Evolutionary conservation across 768 basidiomycete genomes (phyloP).

Genomic region (Boletellus ananiceps): DNA sequence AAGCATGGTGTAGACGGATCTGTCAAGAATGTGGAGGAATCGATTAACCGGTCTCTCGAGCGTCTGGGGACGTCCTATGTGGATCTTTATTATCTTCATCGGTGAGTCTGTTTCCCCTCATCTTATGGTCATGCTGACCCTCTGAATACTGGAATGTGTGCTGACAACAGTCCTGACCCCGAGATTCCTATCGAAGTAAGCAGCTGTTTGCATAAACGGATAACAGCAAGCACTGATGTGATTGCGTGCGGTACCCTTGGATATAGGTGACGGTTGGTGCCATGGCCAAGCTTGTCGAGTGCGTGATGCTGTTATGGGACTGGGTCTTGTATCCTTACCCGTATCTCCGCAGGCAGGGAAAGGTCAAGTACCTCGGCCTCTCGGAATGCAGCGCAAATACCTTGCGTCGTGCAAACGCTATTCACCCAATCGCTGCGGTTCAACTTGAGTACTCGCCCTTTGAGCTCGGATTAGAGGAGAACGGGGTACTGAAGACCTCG

Average conservation of each 20-base stretch:
- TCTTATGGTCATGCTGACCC: background rate
- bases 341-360: slow-evolving; percentile 29
- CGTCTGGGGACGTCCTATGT: slow-evolving; percentile 39
- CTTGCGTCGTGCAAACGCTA: slow-evolving; percentile 45
- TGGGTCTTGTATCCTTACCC: background rate
- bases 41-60: slow-evolving; percentile 38
- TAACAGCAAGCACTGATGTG: background rate
- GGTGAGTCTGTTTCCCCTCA: slow-evolving; percentile 12
- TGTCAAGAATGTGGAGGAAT: slow-evolving; percentile 38
- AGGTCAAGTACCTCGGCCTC: slow-evolving; percentile 48
- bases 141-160: too few species aligned
- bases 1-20: slow-evolving; percentile 31
- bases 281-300: slow-evolving; percentile 52
- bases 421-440: slow-evolving; percentile 48
- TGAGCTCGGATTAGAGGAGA: slow-evolving; percentile 44
- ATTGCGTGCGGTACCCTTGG: too few species aligned
- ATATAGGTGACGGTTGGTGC: slow-evolving; percentile 40
- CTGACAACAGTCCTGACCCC: slow-evolving; percentile 34
- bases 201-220: background rate
- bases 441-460: slow-evolving; percentile 53
- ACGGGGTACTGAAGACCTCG: slow-evolving; percentile 39
- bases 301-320: slow-evolving; percentile 2
- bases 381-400: slow-evolving; percentile 46
- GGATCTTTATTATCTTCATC: slow-evolving; percentile 48
- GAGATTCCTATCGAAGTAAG: slow-evolving; percentile 45